These are phyloP conservation scores for Trichomonas vaginalis DNA, from an alignment of 208 protist species.

Conservation along the genomic window DNA sequence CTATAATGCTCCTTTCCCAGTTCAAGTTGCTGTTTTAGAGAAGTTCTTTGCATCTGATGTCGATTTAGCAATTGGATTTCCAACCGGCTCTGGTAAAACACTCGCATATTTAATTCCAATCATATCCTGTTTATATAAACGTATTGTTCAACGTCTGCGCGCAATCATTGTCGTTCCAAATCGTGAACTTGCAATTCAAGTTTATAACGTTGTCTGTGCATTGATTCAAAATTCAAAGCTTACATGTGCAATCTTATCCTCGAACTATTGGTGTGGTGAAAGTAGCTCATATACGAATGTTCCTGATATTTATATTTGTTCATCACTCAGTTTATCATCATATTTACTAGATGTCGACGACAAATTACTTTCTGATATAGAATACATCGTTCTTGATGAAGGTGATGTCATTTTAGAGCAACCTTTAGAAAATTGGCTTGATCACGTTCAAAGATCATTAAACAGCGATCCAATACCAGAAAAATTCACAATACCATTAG, in stretches of 20 bases:
- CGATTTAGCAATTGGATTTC: not conserved
- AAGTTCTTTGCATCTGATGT: not conserved
- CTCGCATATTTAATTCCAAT: slow-evolving; percentile 84
- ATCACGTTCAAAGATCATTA: not conserved
- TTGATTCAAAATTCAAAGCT: slow-evolving; percentile 38
- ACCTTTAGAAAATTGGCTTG: slow-evolving; percentile 14
- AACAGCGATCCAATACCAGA: not conserved
- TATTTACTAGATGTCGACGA: slow-evolving; percentile 74
- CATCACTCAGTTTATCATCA: slow-evolving; percentile 86
- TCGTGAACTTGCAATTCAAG: slow-evolving; percentile 87
- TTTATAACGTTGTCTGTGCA: slow-evolving; percentile 86
- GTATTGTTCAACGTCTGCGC: slow-evolving; percentile 73
- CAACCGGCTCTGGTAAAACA: slow-evolving; percentile 92
- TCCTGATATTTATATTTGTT: slow-evolving; percentile 93
- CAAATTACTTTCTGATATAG: not conserved
- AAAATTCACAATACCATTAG: not conserved
- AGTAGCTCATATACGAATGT: slow-evolving; percentile 64
- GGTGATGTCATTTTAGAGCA: slow-evolving; percentile 54
- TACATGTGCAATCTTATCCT: slow-evolving; percentile 78
- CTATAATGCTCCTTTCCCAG: not conserved
- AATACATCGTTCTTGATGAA: slow-evolving; percentile 79
- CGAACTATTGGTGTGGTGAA: slow-evolving; percentile 73
- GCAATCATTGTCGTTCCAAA: slow-evolving; percentile 90
- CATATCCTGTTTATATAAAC: slow-evolving; percentile 65
- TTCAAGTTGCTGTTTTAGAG: not conserved